Evolutionary conservation across 495 filamentous ascomycete species (phyloP).

Genomic region (Penicillium antarcticum): DNA sequence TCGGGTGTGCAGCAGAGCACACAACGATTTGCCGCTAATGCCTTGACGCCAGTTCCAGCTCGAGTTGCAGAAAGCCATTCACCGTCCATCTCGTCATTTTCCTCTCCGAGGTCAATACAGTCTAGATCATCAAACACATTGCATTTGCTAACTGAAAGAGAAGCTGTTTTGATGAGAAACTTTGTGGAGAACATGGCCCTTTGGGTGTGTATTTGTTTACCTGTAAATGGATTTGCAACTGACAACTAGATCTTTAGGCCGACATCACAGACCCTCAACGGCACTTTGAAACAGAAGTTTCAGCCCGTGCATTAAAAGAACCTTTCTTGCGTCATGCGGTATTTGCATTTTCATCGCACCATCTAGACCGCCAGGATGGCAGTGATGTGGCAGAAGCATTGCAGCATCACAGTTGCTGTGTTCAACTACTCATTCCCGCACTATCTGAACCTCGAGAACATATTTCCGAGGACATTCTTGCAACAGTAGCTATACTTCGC

Average conservation of each 20-base stretch:
- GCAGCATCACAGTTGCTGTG: constrained; percentile 26
- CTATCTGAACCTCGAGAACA: constrained; percentile 18
- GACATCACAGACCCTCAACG: constrained; percentile 30
- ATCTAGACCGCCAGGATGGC: constrained; percentile 19
- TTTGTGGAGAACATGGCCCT: constrained; percentile 33
- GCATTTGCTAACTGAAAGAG: constrained; percentile 16
- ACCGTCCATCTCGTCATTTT: neutral
- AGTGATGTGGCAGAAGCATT: constrained; percentile 21
- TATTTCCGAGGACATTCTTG: constrained; percentile 26
- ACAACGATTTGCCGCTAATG: neutral
- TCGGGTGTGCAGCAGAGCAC: neutral
- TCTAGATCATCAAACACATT: neutral
- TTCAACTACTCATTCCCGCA: constrained; percentile 24
- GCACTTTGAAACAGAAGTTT: constrained; percentile 27
- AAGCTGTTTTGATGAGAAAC: constrained; percentile 25
- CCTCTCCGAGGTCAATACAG: neutral
- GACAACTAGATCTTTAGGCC: constrained; percentile 9
- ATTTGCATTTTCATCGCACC: constrained; percentile 29
- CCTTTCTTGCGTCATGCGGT: constrained; percentile 25
- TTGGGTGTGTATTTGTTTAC: constrained; percentile 18
- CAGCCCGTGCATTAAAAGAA: constrained; percentile 21
- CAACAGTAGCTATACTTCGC: constrained; percentile 27
- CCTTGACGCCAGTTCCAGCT: neutral
- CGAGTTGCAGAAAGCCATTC: neutral
- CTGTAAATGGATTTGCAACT: neutral